phyloP scores from a whole-genome alignment of 2,329 filamentous ascomycete genomes.

The Mycosphaerella sp. region DNA sequence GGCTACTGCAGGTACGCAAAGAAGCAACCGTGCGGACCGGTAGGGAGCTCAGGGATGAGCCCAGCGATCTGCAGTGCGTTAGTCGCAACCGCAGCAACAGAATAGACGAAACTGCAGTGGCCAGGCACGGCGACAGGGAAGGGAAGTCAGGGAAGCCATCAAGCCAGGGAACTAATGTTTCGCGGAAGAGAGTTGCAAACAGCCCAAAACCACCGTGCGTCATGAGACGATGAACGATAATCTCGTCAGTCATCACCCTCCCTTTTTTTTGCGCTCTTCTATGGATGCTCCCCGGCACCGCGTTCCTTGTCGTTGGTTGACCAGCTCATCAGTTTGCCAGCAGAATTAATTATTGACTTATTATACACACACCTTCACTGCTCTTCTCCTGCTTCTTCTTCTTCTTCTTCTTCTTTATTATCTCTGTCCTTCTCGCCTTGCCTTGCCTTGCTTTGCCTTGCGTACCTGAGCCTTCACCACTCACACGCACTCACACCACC shows the following conservation, averaged over 20 bases:
- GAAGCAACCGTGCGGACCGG: neutral
- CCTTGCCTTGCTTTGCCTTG: neutral
- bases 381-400: no score
- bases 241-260: neutral
- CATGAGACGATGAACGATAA: neutral
- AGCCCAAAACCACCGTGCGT: neutral
- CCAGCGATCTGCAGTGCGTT: neutral
- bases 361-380: neutral
- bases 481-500: no score
- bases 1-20: slow-evolving; percentile 6
- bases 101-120: no score
- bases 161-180: slow-evolving; percentile 1
- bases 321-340: neutral
- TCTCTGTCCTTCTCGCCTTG: neutral
- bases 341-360: neutral
- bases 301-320: neutral
- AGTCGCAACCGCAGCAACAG: no score
- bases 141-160: neutral
- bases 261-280: slow-evolving; percentile 1
- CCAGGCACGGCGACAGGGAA: no score
- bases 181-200: slow-evolving; percentile 5
- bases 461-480: neutral
- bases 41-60: neutral
- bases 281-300: slow-evolving; percentile 2
- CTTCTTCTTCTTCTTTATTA: no score